A percentile compares a stretch with the other conserved stretches of the same genome.
Evolutionary conservation across 2,329 filamentous ascomycete genomes (phyloP).

Genomic region (Akanthomyces muscarius): DNA sequence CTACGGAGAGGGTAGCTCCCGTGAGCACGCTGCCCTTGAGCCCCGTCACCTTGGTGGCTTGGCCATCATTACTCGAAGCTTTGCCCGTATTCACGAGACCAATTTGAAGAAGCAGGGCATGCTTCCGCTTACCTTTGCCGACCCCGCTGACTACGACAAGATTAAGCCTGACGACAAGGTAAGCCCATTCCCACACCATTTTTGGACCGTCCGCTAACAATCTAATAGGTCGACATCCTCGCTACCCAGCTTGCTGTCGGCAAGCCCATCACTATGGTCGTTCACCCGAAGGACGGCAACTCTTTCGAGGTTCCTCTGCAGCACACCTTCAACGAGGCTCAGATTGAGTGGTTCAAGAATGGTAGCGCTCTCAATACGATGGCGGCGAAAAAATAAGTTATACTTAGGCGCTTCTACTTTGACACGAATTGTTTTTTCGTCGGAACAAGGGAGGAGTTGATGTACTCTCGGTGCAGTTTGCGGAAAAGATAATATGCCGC

Average conservation of each 20-base stretch:
- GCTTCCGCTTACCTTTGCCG: constrained; percentile 92
- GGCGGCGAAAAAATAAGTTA: constrained; percentile 45
- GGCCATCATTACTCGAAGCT: constrained; percentile 91
- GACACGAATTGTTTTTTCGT: constrained; percentile 11
- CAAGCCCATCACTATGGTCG: constrained; percentile 85
- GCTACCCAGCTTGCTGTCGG: constrained; percentile 87
- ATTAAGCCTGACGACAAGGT: constrained; percentile 86
- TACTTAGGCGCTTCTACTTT: constrained; percentile 15
- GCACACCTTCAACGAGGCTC: constrained; percentile 97
- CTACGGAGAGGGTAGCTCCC: constrained; percentile 95
- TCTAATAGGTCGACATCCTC: constrained; percentile 67
- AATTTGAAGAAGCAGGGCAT: constrained; percentile 99
- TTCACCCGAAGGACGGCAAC: constrained; percentile 85
- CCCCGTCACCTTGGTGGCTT: constrained; percentile 94
- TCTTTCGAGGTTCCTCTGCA: constrained; percentile 77
- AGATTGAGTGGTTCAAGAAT: constrained; percentile 99
- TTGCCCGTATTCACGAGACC: constrained; percentile 99
- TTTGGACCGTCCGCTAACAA: constrained; percentile 23
- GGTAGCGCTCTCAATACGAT: constrained; percentile 97
- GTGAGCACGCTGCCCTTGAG: constrained; percentile 97
- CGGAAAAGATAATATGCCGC: background rate
- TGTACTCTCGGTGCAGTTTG: background rate
- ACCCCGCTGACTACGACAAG: constrained; percentile 97
- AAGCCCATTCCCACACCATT: constrained; percentile 23
- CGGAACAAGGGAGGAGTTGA: constrained; percentile 13